Percentiles rank a stretch among this genome's conserved stretches.
Evolutionary conservation across 2,329 filamentous ascomycete genomes (phyloP).

Genomic region (Coniochaeta sp.): DNA sequence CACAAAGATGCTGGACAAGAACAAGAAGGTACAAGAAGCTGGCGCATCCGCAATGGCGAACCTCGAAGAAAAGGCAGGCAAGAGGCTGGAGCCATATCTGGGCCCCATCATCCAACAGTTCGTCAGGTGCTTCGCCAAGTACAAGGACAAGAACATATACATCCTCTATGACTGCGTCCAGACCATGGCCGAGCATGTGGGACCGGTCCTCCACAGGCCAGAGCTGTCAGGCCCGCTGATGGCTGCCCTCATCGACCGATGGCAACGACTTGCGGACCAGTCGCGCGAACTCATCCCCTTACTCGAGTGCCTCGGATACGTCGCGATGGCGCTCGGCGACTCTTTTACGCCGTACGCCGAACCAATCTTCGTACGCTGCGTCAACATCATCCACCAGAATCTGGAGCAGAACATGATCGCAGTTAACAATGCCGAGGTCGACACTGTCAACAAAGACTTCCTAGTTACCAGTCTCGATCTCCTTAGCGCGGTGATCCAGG

Average conservation of each 20-base stretch:
- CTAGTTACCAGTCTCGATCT: conserved; percentile 91
- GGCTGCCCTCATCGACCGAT: conserved; percentile 84
- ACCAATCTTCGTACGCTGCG: conserved; percentile 81
- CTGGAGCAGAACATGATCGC: conserved; percentile 73
- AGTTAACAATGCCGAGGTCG: conserved; percentile 58
- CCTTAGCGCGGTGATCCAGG: conserved; percentile 87
- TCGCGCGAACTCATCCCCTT: conserved; percentile 91
- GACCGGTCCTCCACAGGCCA: conserved; percentile 69
- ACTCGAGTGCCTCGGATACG: conserved; percentile 92
- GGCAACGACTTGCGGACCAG: conserved; percentile 79
- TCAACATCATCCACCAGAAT: conserved; percentile 86
- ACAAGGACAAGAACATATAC: conserved; percentile 99
- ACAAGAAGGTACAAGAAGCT: conserved; percentile 97
- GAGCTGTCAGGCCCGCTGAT: conserved; percentile 81
- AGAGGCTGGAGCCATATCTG: conserved; percentile 75
- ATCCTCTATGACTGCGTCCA: conserved; percentile 98
- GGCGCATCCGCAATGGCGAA: conserved; percentile 94
- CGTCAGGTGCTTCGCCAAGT: conserved; percentile 83
- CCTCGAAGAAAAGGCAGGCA: conserved; percentile 86
- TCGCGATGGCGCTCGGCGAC: conserved; percentile 77
- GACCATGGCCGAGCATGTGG: conserved; percentile 88
- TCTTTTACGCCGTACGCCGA: conserved; percentile 78
- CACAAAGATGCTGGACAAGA: conserved; percentile 88
- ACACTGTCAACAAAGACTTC: conserved; percentile 92
- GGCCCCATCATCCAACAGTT: conserved; percentile 87